phyloP scores from a whole-genome alignment of 2,329 filamentous ascomycete genomes.

The Lachnellula arida region DNA sequence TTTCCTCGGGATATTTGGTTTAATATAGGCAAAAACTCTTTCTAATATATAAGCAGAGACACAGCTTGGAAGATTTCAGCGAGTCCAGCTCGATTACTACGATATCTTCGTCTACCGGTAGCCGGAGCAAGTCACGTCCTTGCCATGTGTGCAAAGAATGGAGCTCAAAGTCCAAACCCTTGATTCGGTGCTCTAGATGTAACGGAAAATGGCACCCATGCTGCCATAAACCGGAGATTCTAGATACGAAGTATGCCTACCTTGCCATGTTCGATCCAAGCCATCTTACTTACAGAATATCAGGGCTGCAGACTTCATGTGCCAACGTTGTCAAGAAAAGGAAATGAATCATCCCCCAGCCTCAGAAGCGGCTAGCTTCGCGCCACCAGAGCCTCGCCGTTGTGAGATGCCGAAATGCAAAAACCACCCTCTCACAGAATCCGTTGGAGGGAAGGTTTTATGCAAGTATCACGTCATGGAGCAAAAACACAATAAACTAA shows the following conservation, averaged over 20 bases:
- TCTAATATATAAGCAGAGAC: constrained; percentile 15
- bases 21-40: not conserved
- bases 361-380: not conserved
- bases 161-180: constrained; percentile 9
- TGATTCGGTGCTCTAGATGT: constrained; percentile 20
- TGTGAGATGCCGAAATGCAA: not conserved
- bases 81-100: constrained; percentile 24
- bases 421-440: not conserved
- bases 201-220: constrained; percentile 16
- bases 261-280: not conserved
- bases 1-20: not conserved
- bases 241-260: constrained; percentile 5
- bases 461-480: not conserved
- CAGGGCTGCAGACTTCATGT: not conserved
- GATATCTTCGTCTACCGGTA: constrained; percentile 15
- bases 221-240: constrained; percentile 17
- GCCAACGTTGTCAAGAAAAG: not conserved
- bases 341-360: not conserved
- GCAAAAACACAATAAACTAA: constrained; percentile 1
- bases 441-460: not conserved
- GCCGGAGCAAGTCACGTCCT: not conserved
- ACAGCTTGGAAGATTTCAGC: constrained; percentile 13
- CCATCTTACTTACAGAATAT: not conserved
- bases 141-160: constrained; percentile 20
- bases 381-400: not conserved